Evolutionary conservation across 129 eudicot genomes (phyloP), one percentile per base, ranked within the genome.

Genomic region (Helianthus tuberosus): DNA sequence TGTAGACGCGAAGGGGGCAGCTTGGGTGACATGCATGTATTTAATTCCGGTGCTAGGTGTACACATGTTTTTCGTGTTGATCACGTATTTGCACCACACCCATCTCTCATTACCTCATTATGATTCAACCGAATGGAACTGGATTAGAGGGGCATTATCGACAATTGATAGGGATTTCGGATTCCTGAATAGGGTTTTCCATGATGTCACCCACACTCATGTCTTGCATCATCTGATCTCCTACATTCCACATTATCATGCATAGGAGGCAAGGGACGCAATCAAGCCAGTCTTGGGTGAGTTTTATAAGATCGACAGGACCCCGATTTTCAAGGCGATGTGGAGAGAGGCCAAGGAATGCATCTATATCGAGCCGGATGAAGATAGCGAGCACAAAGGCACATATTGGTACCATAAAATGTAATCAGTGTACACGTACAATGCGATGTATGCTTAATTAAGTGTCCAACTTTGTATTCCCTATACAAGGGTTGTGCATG

Each of bases 81-180:
- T 79, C 64, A 79, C 83, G 0, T 72, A 72, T 23, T 73, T 79
- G 78, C 76, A 79, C 53, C 83, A 79, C 64, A 79, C 83, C 36
- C 82, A 79, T 52, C 83, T 74, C 10, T 79, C 83, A 0, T 20
- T 77, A 51, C 81, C 81, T 27, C 73, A 77, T 46, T 75, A 75
- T 4, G 80, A 75, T 43, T 75, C 80, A 46, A 74, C 73, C 67
- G 80, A 75, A n/a, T 75, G 80, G 80, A 60, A 66, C 27, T 76
- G 80, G 80, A 66, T 76, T 58, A 76, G 64, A 60, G 80, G 80
- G n/a, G 80, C 80, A 8, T 63, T 76, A 0, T 76, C 74, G 1
- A 77, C 81, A 0, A 65, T 77, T 1, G 81, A 77, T 15, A 69
- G 81, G 36, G 81, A 77, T 13, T 78, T 69, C 12, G 82, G 82